Base-by-base conservation (phyloP, 2,329 filamentous ascomycete genomes). In the Verticillium zaregamsianum region DNA sequence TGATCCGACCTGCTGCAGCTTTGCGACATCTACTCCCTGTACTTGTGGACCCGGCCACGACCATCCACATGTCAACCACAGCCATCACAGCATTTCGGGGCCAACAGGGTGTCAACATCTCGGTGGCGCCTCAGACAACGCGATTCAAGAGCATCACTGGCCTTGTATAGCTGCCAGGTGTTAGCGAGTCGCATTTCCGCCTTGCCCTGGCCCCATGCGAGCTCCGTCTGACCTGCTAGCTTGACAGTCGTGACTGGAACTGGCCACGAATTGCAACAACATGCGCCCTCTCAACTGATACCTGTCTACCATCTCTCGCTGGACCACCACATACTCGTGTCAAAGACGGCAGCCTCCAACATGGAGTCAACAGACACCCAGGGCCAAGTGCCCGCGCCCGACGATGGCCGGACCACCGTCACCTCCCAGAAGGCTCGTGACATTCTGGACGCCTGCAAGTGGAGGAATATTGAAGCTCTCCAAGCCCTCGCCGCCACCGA, bases 361-460 rank as follows among this genome's bases (percentile, higher is more conserved):
- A 49, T 49, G 45, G 9, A 12, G 6, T 3, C 45, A 3, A 49
- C 45, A 3, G 3, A 49, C 20, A 23, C n/a, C 8, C 45, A 49
- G 45, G 45, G n/a, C 17, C 23, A n/a, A 12, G 45, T 11, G 45
- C 39, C 55, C n/a, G 15, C 20, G 14, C 15, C 11, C 23, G 37
- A 58, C 39, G 37, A 39, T 31, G 57, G 37, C 14, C 35, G 28
- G 54, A 37, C 28, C 39, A 54, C 57, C 25, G 39, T 32, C 25
- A n/a, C 23, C 17, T 59, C 77, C 76, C 65, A 65, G 40, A 80
- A 85, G 69, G 72, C 74, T 64, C 70, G 76, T 59, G 71, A 79
- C 57, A 87, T 90, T 57, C 73, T 82, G 23, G 78, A 82, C 55
- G 90, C 90, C 33, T 92, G 89, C 76, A 77, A 76, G 65, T 76